These are phyloP conservation scores for Paraphysoderma sedebokerense DNA, from an alignment of 371 early-diverging fungal species.

Conservation along the genomic window DNA sequence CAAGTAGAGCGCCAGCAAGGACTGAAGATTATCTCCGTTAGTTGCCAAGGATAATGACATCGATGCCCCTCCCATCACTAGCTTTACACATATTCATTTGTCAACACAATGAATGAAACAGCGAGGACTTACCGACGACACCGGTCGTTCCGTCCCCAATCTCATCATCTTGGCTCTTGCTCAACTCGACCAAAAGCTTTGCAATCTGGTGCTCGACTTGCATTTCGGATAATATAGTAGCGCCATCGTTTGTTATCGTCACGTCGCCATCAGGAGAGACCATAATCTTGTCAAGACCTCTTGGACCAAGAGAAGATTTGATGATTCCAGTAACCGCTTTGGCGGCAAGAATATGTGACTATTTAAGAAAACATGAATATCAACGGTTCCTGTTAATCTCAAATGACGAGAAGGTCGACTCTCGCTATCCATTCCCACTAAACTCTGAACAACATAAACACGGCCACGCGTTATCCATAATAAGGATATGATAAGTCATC, in stretches of 20 bases:
- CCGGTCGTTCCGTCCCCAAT: constrained; percentile 99
- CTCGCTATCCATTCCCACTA: too few relatives aligned
- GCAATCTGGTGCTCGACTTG: constrained; percentile 98
- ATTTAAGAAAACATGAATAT: constrained; percentile 1
- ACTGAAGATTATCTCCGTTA: constrained; percentile 27
- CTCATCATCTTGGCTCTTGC: constrained; percentile 98
- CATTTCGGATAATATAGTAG: constrained; percentile 99
- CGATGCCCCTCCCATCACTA: too few relatives aligned
- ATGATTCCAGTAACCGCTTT: constrained; percentile 91
- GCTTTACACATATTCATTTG: neutral
- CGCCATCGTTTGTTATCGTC: constrained; percentile 99
- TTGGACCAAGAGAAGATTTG: constrained; percentile 98
- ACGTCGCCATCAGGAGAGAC: constrained; percentile 98
- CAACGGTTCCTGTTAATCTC: neutral
- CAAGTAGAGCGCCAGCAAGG: constrained; percentile 94
- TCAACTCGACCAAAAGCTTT: constrained; percentile 92
- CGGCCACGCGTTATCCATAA: too few relatives aligned
- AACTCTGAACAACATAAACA: too few relatives aligned
- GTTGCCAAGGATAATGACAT: too few relatives aligned
- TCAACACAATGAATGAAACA: neutral
- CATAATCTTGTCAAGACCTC: constrained; percentile 98
- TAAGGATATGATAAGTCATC: too few relatives aligned
- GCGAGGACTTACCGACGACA: constrained; percentile 66
- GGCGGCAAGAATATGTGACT: constrained; percentile 96
- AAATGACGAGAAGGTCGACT: constrained; percentile 1